phyloP scores from a whole-genome alignment of 208 protist species.

The Leishmania braziliensis region DNA sequence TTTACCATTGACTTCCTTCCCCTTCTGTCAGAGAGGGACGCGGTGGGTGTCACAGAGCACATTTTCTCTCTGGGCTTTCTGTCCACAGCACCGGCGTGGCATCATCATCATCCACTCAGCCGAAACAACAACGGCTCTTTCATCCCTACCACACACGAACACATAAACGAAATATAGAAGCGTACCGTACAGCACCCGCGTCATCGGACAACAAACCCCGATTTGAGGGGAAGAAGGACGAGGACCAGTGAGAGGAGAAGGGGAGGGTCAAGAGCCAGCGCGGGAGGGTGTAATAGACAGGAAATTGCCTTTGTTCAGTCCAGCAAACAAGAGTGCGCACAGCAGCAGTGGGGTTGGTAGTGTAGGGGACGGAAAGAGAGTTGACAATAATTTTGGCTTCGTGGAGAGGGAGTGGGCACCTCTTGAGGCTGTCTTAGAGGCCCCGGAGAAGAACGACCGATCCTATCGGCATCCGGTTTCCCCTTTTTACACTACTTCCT shows the following conservation, averaged over 20 bases:
- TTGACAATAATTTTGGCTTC: not conserved
- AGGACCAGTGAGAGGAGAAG: not conserved
- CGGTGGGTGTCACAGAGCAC: not conserved
- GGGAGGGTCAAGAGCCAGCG: not conserved
- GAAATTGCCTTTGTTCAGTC: not conserved
- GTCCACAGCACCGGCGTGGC: not conserved
- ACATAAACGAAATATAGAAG: slow-evolving; percentile 18
- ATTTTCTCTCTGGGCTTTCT: not conserved
- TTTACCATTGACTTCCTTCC: not conserved
- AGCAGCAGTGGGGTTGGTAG: not conserved
- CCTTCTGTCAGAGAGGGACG: not conserved
- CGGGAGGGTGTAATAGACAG: not conserved
- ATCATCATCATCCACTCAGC: not conserved
- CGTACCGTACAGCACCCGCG: not conserved
- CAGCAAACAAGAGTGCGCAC: not conserved
- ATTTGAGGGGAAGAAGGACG: not conserved
- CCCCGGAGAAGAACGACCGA: not conserved
- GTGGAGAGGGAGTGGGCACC: no score
- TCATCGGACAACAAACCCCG: not conserved
- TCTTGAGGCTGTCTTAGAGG: not conserved
- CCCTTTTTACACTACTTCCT: not conserved
- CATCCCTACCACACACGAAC: not conserved
- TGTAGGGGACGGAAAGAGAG: not conserved
- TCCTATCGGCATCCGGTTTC: not conserved
- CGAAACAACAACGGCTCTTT: not conserved